These are phyloP conservation scores for Breviolum minutum DNA, from an alignment of 73 alveolate genomes.

Conservation along the genomic window DNA sequence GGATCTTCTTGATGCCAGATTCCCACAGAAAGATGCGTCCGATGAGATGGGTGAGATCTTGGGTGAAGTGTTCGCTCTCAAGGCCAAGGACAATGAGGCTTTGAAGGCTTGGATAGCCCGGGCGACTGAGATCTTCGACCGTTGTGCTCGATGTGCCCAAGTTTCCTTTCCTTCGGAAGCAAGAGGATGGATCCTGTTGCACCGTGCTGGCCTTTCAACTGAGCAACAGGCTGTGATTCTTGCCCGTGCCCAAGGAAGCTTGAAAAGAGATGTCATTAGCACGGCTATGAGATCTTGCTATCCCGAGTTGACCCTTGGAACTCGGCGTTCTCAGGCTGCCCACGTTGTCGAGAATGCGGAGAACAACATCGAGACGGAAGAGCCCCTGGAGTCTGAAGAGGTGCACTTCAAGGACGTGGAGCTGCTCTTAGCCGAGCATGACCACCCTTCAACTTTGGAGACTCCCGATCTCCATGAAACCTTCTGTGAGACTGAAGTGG, in stretches of 20 bases:
- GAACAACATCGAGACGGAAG: not conserved
- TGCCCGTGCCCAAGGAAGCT: not conserved
- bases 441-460: not conserved
- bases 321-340: not conserved
- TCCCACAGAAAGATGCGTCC: not conserved
- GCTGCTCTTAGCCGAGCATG: not conserved
- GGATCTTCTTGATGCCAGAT: not conserved
- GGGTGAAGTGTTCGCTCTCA: not conserved
- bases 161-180: not conserved
- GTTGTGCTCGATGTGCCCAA: not conserved
- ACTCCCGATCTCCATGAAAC: not conserved
- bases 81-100: not conserved
- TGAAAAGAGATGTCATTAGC: not conserved
- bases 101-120: slow-evolving; percentile 2
- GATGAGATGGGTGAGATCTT: slow-evolving; percentile 16
- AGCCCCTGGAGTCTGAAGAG: not conserved
- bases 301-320: not conserved
- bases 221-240: slow-evolving; percentile 6
- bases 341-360: not conserved
- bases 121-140: not conserved
- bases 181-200: not conserved
- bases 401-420: not conserved
- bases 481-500: not conserved
- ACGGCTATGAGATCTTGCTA: slow-evolving; percentile 26
- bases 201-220: slow-evolving; percentile 14